A percentile compares a stretch with the other conserved stretches of the same genome.
Conservation (phyloP, 805 yeast species). For the Candida pseudoglaebosa region DNA sequence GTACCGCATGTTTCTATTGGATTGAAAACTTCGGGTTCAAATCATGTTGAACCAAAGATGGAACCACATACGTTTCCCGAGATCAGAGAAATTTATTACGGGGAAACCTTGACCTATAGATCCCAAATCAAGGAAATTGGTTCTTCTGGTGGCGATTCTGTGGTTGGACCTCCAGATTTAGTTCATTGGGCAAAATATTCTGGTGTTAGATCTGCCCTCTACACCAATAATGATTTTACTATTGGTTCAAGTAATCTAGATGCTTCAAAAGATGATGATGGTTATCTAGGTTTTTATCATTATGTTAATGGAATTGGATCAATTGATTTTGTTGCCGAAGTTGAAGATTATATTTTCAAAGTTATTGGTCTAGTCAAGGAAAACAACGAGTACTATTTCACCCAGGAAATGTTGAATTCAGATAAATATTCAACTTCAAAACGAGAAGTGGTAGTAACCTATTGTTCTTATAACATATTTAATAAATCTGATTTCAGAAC, state of each 20-base stretch:
- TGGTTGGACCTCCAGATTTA: conserved; percentile 36
- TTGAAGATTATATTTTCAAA: conserved; percentile 27
- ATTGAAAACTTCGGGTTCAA: background rate
- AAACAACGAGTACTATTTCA: conserved; percentile 6
- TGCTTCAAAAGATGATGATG: conserved; percentile 27
- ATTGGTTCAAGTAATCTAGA: conserved; percentile 7
- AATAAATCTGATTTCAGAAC: conserved; percentile 71
- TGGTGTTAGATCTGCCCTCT: conserved; percentile 27
- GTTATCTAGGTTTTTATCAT: conserved; percentile 38
- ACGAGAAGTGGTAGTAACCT: conserved; percentile 42
- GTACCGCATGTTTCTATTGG: background rate
- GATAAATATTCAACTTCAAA: conserved; percentile 7
- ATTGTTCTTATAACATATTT: conserved; percentile 72
- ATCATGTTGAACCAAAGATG: background rate
- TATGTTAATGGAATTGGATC: conserved; percentile 32
- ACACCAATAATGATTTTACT: conserved; percentile 25
- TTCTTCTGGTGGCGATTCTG: conserved; percentile 9
- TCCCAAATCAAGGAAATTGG: conserved; percentile 17
- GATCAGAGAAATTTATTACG: conserved; percentile 27
- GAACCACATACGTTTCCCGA: conserved; percentile 10
- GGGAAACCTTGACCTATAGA: conserved; percentile 25
- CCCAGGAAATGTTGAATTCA: background rate
- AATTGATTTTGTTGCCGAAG: conserved; percentile 15
- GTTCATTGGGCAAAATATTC: conserved; percentile 35
- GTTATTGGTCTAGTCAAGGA: conserved; percentile 21